Evolutionary conservation across 2,329 filamentous ascomycete species (phyloP), one percentile per base, ranked within the genome.

Genomic region (Xylariaceae sp.): DNA sequence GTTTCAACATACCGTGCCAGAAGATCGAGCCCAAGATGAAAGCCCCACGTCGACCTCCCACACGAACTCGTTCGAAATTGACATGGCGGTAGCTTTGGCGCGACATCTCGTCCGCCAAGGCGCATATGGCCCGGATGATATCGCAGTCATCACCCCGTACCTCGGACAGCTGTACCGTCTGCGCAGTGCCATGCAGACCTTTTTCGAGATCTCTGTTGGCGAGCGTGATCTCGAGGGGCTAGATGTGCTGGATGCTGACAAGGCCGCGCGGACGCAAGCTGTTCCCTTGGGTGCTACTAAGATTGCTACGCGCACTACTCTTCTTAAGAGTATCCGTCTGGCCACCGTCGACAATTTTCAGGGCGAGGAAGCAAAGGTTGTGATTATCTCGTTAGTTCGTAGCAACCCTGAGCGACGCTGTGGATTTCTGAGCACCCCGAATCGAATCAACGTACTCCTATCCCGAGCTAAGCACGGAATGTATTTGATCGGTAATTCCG

Each of bases 331-430:
- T 1, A 66, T 87, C 2, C 71, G 80, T 3, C 68, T 86, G 0
- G 84, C 85, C 0, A 89, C 85, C 0, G 79, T 89, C 0, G 85
- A 89, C 66, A 91, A 90, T 59, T 91, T 89, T 53, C 86, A 91
- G 62, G 88, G 87, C 0, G 87, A 91, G 64, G 87, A 91, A 63
- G 84, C 83, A 1, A 85, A 88, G 50, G 72, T 91, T 6, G 74
- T 91, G 0, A 73, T 91, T 2, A 73, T 91, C 0, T 88, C 84
- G 0, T 72, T 91, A 0, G 86, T 89, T 0, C 79, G 88, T 41
- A 88, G 86, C 69, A 91, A 91, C 60, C 57, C 67, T 0, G 62
- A 77, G 6, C 71, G 70, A 6, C 79, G 76, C 4, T 78, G 79
- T 19, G 88, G 87, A 0, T 91, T 91, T 56, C 72, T 91, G 1